Conservation (phyloP, 2,329 filamentous ascomycete species). For the Aspergillus viridinutans region DNA sequence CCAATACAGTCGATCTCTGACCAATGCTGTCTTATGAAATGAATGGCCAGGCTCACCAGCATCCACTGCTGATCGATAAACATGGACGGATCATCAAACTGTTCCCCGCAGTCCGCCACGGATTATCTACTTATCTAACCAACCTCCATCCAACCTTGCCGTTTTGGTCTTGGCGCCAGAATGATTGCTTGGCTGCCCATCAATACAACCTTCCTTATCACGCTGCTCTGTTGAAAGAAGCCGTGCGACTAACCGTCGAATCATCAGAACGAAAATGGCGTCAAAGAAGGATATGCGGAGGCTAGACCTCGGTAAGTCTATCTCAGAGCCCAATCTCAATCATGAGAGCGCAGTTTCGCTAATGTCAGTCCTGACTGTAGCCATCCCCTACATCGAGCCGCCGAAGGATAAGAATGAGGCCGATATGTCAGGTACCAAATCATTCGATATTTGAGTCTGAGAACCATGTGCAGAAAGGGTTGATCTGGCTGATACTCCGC, state of each 20-base stretch:
- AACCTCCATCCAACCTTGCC: constrained; percentile 7
- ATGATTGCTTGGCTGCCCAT: constrained; percentile 6
- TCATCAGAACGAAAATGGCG: constrained; percentile 49
- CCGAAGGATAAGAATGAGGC: constrained; percentile 57
- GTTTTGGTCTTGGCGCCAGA: constrained; percentile 19
- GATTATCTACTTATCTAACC: not conserved
- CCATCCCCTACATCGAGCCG: constrained; percentile 83
- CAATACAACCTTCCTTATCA: constrained; percentile 5
- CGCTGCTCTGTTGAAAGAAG: not conserved
- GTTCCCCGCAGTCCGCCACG: not conserved
- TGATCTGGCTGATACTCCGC: constrained; percentile 14
- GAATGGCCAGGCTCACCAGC: no score
- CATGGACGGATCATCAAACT: no score
- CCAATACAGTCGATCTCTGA: no score
- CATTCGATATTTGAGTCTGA: not conserved
- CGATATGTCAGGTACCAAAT: constrained; percentile 65
- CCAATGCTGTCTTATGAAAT: no score
- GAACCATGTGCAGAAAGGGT: not conserved
- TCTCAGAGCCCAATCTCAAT: not conserved
- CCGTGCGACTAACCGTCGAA: not conserved
- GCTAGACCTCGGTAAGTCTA: constrained; percentile 63
- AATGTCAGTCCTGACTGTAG: constrained; percentile 44
- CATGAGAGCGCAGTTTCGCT: constrained; percentile 6
- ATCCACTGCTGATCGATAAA: no score
- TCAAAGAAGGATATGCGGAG: constrained; percentile 73